A percentile compares a stretch with the other conserved stretches of the same genome.
These are phyloP conservation scores for Alternaria novae-zelandiae DNA, from an alignment of 2,329 filamentous ascomycete species.

Conservation along the genomic window DNA sequence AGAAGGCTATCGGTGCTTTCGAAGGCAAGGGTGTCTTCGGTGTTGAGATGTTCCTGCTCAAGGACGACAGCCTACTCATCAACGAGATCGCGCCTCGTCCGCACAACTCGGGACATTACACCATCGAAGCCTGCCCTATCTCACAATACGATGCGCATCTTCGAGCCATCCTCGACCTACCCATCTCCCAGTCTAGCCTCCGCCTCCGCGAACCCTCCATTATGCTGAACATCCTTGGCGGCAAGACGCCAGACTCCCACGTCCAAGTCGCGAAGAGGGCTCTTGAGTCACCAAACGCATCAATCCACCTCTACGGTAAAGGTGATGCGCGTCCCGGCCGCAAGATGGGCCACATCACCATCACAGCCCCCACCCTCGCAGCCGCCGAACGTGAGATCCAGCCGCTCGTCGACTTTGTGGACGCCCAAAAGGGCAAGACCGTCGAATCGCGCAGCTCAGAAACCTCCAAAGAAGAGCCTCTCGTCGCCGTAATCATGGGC, in stretches of 20 bases:
- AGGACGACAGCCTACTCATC: slow-evolving; percentile 73
- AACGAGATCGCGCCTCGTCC: slow-evolving; percentile 86
- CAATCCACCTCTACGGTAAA: slow-evolving; percentile 91
- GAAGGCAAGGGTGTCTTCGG: slow-evolving; percentile 93
- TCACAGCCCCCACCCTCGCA: slow-evolving; percentile 72
- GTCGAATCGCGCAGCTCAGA: slow-evolving; percentile 21
- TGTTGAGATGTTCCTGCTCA: slow-evolving; percentile 90
- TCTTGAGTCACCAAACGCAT: slow-evolving; percentile 63
- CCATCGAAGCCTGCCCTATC: slow-evolving; percentile 86
- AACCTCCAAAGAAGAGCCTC: slow-evolving; percentile 49
- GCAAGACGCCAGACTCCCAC: slow-evolving; percentile 69
- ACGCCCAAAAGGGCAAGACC: slow-evolving; percentile 58
- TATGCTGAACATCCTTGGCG: slow-evolving; percentile 62
- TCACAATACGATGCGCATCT: slow-evolving; percentile 95
- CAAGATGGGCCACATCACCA: slow-evolving; percentile 94
- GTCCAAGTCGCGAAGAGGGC: slow-evolving; percentile 63
- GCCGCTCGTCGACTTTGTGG: slow-evolving; percentile 70
- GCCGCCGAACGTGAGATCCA: slow-evolving; percentile 72
- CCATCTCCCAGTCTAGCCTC: slow-evolving; percentile 60
- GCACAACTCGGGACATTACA: slow-evolving; percentile 95
- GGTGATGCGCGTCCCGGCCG: slow-evolving; percentile 80
- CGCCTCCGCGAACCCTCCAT: slow-evolving; percentile 67
- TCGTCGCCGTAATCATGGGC: slow-evolving; percentile 83
- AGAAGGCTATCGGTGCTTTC: slow-evolving; percentile 78
- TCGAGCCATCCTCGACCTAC: slow-evolving; percentile 76